Percentiles rank a stretch among this genome's conserved stretches.
These are phyloP conservation scores for Massarina eburnea DNA, from an alignment of 2,329 filamentous ascomycete species.

Conservation along the genomic window DNA sequence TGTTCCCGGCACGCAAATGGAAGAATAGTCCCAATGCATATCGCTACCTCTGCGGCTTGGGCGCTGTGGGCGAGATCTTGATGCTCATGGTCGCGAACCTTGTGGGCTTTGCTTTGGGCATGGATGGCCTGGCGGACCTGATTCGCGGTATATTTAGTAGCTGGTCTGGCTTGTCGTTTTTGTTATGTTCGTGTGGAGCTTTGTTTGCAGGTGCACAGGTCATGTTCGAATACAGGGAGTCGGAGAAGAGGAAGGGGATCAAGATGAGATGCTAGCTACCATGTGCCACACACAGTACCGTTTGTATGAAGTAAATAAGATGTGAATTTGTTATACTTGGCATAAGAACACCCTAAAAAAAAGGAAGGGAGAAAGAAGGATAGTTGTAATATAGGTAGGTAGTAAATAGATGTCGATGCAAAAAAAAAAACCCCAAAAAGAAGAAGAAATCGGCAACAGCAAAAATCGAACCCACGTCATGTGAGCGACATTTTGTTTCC, in stretches of 20 bases:
- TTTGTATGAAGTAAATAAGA: not conserved
- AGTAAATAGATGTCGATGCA: not conserved
- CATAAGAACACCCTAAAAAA: too few relatives aligned
- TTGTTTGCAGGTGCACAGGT: constrained; percentile 86
- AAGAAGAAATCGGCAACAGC: constrained; percentile 16
- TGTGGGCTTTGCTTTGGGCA: constrained; percentile 88
- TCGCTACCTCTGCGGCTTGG: constrained; percentile 76
- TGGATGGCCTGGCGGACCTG: constrained; percentile 82
- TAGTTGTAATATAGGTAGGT: not conserved
- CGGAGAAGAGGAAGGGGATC: constrained; percentile 79
- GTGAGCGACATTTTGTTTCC: constrained; percentile 42
- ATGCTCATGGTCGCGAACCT: constrained; percentile 97
- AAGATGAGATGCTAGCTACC: constrained; percentile 71
- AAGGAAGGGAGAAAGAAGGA: not conserved
- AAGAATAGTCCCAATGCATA: constrained; percentile 70
- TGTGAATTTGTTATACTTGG: too few relatives aligned
- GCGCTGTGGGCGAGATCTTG: constrained; percentile 79
- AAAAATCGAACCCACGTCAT: constrained; percentile 48
- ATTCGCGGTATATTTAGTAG: constrained; percentile 74
- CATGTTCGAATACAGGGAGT: constrained; percentile 94
- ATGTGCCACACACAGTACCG: not conserved
- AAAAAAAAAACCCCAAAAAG: constrained; percentile 1
- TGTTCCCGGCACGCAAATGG: constrained; percentile 78
- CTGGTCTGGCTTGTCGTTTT: constrained; percentile 73
- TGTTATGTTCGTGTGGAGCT: constrained; percentile 68